Percentiles rank a stretch among this genome's conserved stretches.
Conservation (phyloP, 306 rosid genomes). For the Medicago ruthenica region DNA sequence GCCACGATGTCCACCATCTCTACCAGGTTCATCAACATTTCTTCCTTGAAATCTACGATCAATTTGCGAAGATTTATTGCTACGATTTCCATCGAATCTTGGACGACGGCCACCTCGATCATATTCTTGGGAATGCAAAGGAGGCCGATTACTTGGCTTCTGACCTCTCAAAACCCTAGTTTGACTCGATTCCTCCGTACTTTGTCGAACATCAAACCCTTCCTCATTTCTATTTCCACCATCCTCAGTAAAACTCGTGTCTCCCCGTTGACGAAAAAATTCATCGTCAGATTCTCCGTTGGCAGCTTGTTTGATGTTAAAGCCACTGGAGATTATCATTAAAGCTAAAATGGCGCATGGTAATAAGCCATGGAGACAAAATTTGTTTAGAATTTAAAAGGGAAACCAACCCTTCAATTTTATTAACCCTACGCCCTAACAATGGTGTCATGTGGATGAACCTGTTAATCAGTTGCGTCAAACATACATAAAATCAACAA, state of each 20-base stretch:
- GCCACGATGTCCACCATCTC: neutral
- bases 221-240: neutral
- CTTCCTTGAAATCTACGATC: slow-evolving; percentile 41
- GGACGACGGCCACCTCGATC: slow-evolving; percentile 42
- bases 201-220: neutral
- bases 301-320: neutral
- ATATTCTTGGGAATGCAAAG: slow-evolving; percentile 14
- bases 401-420: slow-evolving; percentile 45
- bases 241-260: slow-evolving; percentile 19
- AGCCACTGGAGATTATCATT: slow-evolving; percentile 25
- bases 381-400: slow-evolving; percentile 32
- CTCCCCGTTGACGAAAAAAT: neutral
- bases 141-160: slow-evolving; percentile 34
- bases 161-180: slow-evolving; percentile 52
- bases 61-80: slow-evolving; percentile 33
- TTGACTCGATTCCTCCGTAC: slow-evolving; percentile 47
- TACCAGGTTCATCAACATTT: slow-evolving; percentile 32
- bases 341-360: slow-evolving; percentile 55
- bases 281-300: slow-evolving; percentile 42
- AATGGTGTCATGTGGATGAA: slow-evolving; percentile 44
- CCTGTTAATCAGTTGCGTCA: slow-evolving; percentile 41
- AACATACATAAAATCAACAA: slow-evolving; percentile 21
- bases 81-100: slow-evolving; percentile 40
- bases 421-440: slow-evolving; percentile 37
- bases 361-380: slow-evolving; percentile 35